Conservation (phyloP, 2,329 filamentous ascomycete species). For the Metarhizium humberi region DNA sequence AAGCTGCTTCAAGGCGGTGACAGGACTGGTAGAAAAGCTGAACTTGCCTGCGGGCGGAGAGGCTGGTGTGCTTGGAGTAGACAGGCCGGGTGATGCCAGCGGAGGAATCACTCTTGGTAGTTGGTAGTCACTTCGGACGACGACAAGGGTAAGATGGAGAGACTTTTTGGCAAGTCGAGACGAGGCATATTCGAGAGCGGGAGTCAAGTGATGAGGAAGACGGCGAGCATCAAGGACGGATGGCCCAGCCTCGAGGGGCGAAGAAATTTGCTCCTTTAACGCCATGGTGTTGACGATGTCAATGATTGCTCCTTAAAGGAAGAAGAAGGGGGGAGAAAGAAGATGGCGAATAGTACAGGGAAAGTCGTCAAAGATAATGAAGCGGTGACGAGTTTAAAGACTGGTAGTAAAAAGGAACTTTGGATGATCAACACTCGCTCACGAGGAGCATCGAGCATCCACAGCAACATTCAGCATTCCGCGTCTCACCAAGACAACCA, state of each 20-base stretch:
- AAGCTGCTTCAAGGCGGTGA: conserved; percentile 23
- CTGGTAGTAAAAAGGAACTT: no score
- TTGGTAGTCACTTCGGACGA: conserved; percentile 47
- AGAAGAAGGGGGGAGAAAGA: neutral
- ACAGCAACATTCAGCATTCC: neutral
- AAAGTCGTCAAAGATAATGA: no score
- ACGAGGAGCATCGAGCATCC: no score
- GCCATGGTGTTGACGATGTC: conserved; percentile 22
- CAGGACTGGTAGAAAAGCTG: conserved; percentile 15
- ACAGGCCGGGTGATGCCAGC: conserved; percentile 8
- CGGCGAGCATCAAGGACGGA: conserved; percentile 49
- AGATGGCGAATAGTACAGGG: neutral
- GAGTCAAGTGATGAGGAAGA: conserved; percentile 44
- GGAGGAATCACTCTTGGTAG: conserved; percentile 29
- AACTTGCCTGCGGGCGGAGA: conserved; percentile 16
- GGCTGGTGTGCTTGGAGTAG: conserved; percentile 13
- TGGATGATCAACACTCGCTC: no score
- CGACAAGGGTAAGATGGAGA: conserved; percentile 47
- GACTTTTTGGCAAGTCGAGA: conserved; percentile 44
- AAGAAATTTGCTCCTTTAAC: conserved; percentile 49
- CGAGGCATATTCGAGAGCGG: conserved; percentile 50
- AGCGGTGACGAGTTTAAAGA: no score
- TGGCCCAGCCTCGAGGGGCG: conserved; percentile 52
- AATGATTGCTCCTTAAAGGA: neutral
- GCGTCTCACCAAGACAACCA: neutral